Conservation (phyloP, 495 filamentous ascomycete genomes). For the Penicillium ucsense region DNA sequence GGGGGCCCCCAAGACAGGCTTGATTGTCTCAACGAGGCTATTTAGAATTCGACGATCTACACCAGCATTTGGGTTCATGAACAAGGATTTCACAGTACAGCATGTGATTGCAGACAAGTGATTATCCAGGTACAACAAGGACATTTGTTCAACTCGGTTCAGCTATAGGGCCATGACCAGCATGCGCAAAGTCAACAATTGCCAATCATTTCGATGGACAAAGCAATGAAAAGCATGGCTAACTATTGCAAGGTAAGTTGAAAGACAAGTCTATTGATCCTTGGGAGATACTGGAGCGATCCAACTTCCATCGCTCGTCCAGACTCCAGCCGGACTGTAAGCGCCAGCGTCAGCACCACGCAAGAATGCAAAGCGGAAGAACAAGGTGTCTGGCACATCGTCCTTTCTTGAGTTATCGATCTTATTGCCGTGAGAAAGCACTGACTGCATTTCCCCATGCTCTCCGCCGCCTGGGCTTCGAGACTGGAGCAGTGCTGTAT, state of each 20-base stretch:
- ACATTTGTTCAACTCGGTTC: too few species aligned
- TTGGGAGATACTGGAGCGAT: slow-evolving; percentile 29
- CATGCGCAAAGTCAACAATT: neutral
- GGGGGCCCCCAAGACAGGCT: too few species aligned
- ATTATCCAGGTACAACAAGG: too few species aligned
- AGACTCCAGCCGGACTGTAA: slow-evolving; percentile 75
- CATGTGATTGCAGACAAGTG: too few species aligned
- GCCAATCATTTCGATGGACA: neutral
- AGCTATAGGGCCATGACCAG: too few species aligned
- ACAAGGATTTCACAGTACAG: too few species aligned
- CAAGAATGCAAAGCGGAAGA: slow-evolving; percentile 81
- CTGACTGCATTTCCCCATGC: slow-evolving; percentile 8
- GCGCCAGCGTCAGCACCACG: slow-evolving; percentile 55
- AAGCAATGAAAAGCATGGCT: neutral
- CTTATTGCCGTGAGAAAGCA: slow-evolving; percentile 16
- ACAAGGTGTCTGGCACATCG: slow-evolving; percentile 46
- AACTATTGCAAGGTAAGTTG: too few species aligned
- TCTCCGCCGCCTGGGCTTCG: slow-evolving; percentile 8
- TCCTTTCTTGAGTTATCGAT: slow-evolving; percentile 26
- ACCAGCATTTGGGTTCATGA: too few species aligned
- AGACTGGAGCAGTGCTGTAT: slow-evolving; percentile 8
- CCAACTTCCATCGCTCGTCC: slow-evolving; percentile 65
- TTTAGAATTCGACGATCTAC: too few species aligned
- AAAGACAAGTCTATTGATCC: slow-evolving; percentile 7
- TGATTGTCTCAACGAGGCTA: too few species aligned